Base-by-base conservation (phyloP, 257 asterid genomes). In the Orobanche coerulescens region DNA sequence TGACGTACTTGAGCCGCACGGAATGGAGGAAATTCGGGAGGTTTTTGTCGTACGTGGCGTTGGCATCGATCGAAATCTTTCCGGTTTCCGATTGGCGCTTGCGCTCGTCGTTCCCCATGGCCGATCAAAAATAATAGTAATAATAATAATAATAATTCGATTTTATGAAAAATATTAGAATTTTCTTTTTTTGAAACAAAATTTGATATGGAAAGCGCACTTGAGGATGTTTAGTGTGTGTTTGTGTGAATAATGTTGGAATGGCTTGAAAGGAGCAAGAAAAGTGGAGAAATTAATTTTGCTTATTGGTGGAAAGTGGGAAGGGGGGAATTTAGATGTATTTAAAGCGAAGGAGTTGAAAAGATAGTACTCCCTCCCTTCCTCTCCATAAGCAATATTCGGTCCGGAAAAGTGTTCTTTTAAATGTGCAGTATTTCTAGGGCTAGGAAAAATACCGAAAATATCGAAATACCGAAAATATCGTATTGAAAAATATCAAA, bases 11-110 rank as follows among this genome's bases (percentile, higher is more conserved):
- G 36, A 82, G 86, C 62, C 63, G 55, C 4, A 82, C 82, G 1
- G 90, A 78, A 4, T 64, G 62, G 16, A 76, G 82, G 64, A 85
- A 80, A 63, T 82, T 81, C 0, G 94, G 94, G 64, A 85, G 84
- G 50, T 43, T 49, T 5, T 62, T 42, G 11, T 9, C n/a, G n/a
- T n/a, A n/a, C n/a, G n/a, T 71, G 25, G 36, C 5, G 52, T 43
- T 59, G 11, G 70, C 7, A 1, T 84, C 81, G 4, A 80, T 49
- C 14, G 85, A 80, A 20, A 82, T 66, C 63, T 36, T 74, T 5
- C 39, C 56, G 1, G 58, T 40, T 46, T 74, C 64, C 6, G 49
- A 7, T 1, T 16, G 5, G 13, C 1, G 24, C 16, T 36, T 64
- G 19, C 5, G 59, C n/a, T 11, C 67, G 0, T 36, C 74, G 6